A percentile compares a stretch with the other conserved stretches of the same genome.
Evolutionary conservation across 208 protist species (phyloP).

Genomic region (Acanthamoeba castellanii): DNA sequence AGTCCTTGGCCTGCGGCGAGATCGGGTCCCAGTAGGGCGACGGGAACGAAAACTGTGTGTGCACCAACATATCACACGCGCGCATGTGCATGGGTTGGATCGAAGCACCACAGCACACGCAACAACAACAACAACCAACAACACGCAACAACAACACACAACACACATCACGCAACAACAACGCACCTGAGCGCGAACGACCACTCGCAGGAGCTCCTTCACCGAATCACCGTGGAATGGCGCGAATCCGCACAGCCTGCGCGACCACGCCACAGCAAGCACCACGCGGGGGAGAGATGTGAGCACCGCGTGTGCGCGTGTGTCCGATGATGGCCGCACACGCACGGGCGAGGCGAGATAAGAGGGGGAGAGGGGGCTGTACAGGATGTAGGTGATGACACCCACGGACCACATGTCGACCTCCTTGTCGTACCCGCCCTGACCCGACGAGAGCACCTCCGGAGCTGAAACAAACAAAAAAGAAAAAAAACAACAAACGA

Average conservation of each 20-base stretch:
- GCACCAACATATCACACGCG: no score
- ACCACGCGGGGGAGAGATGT: no score
- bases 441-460: slow-evolving; percentile 78
- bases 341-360: slow-evolving; percentile 29
- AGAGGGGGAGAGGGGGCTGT: slow-evolving; percentile 43
- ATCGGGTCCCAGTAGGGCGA: slow-evolving; percentile 73
- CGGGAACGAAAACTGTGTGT: slow-evolving; percentile 68
- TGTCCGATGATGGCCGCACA: no score
- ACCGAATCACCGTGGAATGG: slow-evolving; percentile 84
- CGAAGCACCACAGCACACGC: neutral
- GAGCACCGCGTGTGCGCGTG: no score
- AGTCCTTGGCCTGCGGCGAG: slow-evolving; percentile 77
- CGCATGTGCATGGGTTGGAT: neutral
- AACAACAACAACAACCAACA: slow-evolving; percentile 36
- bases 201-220: slow-evolving; percentile 82
- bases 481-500: neutral
- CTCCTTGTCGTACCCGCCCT: slow-evolving; percentile 79
- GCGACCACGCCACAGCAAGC: no score
- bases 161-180: no score
- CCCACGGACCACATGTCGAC: slow-evolving; percentile 87
- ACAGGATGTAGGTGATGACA: slow-evolving; percentile 88
- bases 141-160: slow-evolving; percentile 59
- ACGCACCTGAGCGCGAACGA: slow-evolving; percentile 79
- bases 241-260: slow-evolving; percentile 84
- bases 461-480: slow-evolving; percentile 71